Evolutionary conservation across 345 rosid species (phyloP), one percentile per base, ranked within the genome.

Genomic region (Diplotaxis tenuifolia): DNA sequence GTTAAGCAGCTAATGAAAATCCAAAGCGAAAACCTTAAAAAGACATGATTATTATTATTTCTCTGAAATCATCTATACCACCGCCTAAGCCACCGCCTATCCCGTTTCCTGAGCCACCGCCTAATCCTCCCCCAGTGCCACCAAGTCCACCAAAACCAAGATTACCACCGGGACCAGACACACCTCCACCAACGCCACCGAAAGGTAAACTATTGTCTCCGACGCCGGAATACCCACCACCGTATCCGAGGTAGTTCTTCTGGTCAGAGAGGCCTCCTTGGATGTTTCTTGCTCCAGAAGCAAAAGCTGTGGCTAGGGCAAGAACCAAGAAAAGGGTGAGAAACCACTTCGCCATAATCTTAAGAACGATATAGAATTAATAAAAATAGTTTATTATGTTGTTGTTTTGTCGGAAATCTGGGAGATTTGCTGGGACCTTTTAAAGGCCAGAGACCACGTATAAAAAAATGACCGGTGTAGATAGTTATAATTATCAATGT

Each of bases 241-340:
- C 92, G n/a, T 83, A 92, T 12, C 83, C 68, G 34, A 75, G 21
- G 61, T 87, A 86, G 83, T 87, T 87, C 86, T 90, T 93, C 69
- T 87, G 86, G 83, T 93, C 96, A 50, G 75, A 78, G 23, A 90
- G 74, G 6, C 89, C 86, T 10, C 79, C 76, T 1, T 86, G 91
- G 36, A 32, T 65, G 18, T 52, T 78, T 62, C 88, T 80, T 50
- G 96, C 86, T 12, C 47, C 84, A 28, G 62, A 63, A 18, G 80
- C 28, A 47, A 74, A 64, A 58, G 47, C 76, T 9, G 71, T 78
- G 6, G 68, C 75, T 62, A 84, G 62, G 22, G 85, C 84, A 31
- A 86, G 69, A 63, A 78, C 73, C 78, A 82, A n/a, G 25, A 62
- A 53, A 22, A 75, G 18, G 55, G 59, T 75, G 74, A 69, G 8